Evolutionary conservation across 306 rosid species (phyloP).

Genomic region (Spatholobus suberectus): DNA sequence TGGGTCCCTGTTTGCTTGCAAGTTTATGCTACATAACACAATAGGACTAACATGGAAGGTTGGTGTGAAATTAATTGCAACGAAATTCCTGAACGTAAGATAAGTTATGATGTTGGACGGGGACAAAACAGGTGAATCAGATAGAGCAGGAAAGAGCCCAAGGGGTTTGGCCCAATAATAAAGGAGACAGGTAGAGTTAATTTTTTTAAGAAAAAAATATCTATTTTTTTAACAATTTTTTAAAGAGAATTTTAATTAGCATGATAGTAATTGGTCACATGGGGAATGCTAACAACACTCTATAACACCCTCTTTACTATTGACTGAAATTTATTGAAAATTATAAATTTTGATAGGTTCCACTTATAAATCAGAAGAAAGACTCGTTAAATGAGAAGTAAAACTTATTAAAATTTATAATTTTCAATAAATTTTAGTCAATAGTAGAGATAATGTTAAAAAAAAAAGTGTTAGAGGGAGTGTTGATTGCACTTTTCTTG

Average conservation of each 20-base stretch:
- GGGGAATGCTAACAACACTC: no score
- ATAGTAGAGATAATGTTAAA: no score
- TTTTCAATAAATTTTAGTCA: no score
- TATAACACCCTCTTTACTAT: no score
- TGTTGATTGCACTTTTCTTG: no score
- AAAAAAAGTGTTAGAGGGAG: no score
- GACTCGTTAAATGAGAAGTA: no score
- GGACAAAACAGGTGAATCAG: not conserved
- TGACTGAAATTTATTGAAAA: no score
- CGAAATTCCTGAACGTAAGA: slow-evolving; percentile 17
- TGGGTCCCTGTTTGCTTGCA: slow-evolving; percentile 22
- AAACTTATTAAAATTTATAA: no score
- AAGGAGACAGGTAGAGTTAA: not conserved
- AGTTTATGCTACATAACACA: slow-evolving; percentile 37
- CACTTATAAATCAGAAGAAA: no score
- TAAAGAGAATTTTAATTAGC: not conserved
- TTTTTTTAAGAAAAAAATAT: not conserved
- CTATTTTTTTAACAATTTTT: not conserved
- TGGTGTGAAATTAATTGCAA: slow-evolving; percentile 32
- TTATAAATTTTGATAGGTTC: no score
- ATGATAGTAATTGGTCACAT: not conserved
- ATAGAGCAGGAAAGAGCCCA: not conserved
- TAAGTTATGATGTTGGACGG: not conserved
- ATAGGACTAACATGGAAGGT: slow-evolving; percentile 26
- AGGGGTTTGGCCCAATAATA: not conserved